phyloP scores from a whole-genome alignment of 805 yeast species.

The Candida maltosa region DNA sequence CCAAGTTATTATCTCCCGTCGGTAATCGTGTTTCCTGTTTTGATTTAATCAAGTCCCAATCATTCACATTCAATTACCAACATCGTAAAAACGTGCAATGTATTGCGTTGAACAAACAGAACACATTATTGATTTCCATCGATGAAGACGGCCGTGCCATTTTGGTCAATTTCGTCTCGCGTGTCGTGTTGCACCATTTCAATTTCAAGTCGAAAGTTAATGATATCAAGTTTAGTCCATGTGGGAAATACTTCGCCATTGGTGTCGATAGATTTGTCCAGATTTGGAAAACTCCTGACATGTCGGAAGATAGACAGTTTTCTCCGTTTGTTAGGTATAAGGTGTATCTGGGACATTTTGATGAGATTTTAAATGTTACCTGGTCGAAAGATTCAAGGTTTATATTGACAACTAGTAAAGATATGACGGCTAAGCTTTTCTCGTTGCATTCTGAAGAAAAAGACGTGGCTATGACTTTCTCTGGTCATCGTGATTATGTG shows the following conservation, averaged over 20 bases:
- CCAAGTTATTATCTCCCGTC: slow-evolving; percentile 80
- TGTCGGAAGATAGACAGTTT: slow-evolving; percentile 82
- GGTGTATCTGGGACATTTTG: slow-evolving; percentile 89
- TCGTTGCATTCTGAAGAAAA: slow-evolving; percentile 67
- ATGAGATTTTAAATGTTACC: slow-evolving; percentile 69
- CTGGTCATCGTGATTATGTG: slow-evolving; percentile 91
- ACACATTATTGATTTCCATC: slow-evolving; percentile 73
- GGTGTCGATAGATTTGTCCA: slow-evolving; percentile 81
- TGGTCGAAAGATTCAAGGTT: slow-evolving; percentile 94
- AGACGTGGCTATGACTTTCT: slow-evolving; percentile 75
- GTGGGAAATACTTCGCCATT: slow-evolving; percentile 82
- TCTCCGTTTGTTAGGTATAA: slow-evolving; percentile 93
- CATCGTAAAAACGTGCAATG: slow-evolving; percentile 81
- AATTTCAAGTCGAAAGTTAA: slow-evolving; percentile 79
- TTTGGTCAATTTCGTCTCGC: slow-evolving; percentile 75
- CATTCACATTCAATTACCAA: slow-evolving; percentile 88
- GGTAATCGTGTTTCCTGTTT: slow-evolving; percentile 91
- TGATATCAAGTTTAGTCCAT: slow-evolving; percentile 81
- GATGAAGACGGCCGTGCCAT: slow-evolving; percentile 94
- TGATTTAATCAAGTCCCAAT: slow-evolving; percentile 77
- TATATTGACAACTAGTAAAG: slow-evolving; percentile 81
- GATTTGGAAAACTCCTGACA: slow-evolving; percentile 88
- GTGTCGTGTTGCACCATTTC: slow-evolving; percentile 89
- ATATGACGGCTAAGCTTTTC: slow-evolving; percentile 82
- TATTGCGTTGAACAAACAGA: slow-evolving; percentile 80